Percentiles rank a stretch among this genome's conserved stretches.
Evolutionary conservation across 2,329 filamentous ascomycete species (phyloP).

Genomic region (Pseudocercospora fijiensis): DNA sequence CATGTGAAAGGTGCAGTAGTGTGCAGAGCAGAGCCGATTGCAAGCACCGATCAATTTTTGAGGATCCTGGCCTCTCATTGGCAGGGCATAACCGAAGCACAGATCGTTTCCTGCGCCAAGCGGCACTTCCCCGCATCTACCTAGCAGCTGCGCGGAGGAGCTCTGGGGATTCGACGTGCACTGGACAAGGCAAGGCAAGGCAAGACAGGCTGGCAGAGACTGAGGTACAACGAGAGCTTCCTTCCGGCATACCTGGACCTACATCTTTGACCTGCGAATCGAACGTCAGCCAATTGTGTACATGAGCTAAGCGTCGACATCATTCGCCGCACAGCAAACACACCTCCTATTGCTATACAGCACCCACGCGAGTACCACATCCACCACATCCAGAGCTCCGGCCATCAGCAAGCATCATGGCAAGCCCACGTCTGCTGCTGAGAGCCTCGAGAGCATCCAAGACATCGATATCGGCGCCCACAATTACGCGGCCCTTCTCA

Average conservation of each 20-base stretch:
- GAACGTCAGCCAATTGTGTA: neutral
- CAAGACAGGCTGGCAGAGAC: neutral
- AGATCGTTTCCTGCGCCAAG: neutral
- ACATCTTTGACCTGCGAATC: neutral
- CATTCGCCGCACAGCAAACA: neutral
- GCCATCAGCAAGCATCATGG: conserved; percentile 8
- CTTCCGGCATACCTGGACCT: neutral
- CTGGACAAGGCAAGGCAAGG: neutral
- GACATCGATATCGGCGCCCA: conserved; percentile 9
- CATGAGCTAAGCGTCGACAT: neutral
- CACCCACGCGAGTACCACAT: neutral
- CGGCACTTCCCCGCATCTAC: neutral
- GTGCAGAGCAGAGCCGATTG: neutral
- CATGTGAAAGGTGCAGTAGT: neutral
- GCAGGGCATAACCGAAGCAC: neutral
- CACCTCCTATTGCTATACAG: neutral
- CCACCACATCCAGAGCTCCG: neutral
- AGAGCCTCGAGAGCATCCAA: conserved; percentile 11
- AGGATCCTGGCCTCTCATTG: neutral
- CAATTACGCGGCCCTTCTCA: conserved; percentile 20
- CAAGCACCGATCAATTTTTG: neutral
- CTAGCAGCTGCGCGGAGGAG: neutral
- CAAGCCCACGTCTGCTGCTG: conserved; percentile 5
- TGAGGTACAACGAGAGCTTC: neutral
- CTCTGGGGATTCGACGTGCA: neutral